Evolutionary conservation across 2,329 filamentous ascomycete genomes (phyloP).

Genomic region (Claviceps sorghi): DNA sequence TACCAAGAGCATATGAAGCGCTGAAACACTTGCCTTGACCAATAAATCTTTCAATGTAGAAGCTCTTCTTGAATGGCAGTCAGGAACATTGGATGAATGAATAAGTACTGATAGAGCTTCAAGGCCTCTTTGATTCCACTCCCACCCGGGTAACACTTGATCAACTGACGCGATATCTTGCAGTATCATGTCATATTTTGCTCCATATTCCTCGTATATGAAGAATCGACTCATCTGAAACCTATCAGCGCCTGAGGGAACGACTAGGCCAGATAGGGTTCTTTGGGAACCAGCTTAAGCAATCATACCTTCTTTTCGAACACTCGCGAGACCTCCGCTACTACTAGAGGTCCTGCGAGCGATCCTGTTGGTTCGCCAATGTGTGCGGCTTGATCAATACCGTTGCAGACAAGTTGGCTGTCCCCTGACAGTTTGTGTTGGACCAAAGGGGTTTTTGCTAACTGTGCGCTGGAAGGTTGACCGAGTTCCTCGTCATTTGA

Average conservation of each 20-base stretch:
- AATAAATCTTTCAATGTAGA: conserved; percentile 73
- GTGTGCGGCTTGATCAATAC: conserved; percentile 26
- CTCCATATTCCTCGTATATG: conserved; percentile 81
- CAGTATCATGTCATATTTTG: conserved; percentile 75
- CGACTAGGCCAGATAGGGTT: neutral
- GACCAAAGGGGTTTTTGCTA: neutral
- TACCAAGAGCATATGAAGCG: neutral
- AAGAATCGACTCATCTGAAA: conserved; percentile 61
- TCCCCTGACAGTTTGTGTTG: neutral
- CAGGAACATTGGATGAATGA: conserved; percentile 50
- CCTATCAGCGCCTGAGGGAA: conserved; percentile 1
- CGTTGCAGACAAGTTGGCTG: conserved; percentile 6
- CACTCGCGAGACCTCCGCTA: conserved; percentile 44
- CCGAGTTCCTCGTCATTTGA: conserved; percentile 43
- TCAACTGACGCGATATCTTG: conserved; percentile 59
- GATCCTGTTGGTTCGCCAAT: conserved; percentile 15
- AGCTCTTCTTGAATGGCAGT: conserved; percentile 54
- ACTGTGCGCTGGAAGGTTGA: conserved; percentile 33
- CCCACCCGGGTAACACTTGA: conserved; percentile 57
- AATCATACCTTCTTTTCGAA: conserved; percentile 42
- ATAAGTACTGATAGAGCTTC: conserved; percentile 69
- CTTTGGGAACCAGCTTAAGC: neutral
- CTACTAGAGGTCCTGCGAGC: conserved; percentile 43
- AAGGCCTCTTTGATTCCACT: conserved; percentile 68
- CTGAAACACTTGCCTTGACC: conserved; percentile 52